Percentiles rank a stretch among this genome's conserved stretches.
phyloP scores from a whole-genome alignment of 1,284 basidiomycete genomes.

The Naganishia sp. region DNA sequence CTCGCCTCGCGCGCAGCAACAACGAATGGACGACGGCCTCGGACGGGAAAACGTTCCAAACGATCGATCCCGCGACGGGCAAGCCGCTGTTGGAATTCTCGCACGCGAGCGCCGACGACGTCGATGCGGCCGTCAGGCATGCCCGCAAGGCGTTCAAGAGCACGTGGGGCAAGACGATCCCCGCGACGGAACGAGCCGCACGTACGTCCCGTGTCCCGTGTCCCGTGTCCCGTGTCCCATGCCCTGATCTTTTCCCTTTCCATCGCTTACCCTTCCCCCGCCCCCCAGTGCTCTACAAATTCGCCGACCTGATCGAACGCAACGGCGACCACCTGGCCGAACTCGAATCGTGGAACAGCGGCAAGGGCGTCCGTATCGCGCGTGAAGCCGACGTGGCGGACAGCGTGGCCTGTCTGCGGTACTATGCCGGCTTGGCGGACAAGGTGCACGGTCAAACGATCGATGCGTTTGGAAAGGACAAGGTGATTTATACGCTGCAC shows the following conservation, averaged over 20 bases:
- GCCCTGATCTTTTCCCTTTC: neutral
- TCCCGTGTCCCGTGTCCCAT: too few relatives aligned
- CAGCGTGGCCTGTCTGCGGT: conserved; percentile 74
- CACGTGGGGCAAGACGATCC: conserved; percentile 67
- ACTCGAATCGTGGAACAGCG: conserved; percentile 77
- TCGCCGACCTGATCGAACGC: conserved; percentile 73
- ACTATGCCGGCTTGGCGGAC: conserved; percentile 69
- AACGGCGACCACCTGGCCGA: conserved; percentile 69
- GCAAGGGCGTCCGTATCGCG: conserved; percentile 78
- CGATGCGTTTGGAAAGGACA: conserved; percentile 56
- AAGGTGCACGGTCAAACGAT: conserved; percentile 62
- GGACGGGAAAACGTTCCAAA: conserved; percentile 40
- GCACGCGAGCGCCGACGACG: conserved; percentile 60
- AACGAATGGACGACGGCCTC: conserved; percentile 43
- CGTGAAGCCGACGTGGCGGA: conserved; percentile 85
- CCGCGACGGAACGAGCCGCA: conserved; percentile 66
- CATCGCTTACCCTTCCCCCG: neutral
- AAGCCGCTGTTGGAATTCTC: conserved; percentile 48
- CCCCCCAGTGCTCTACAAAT: too few relatives aligned
- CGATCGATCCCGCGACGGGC: conserved; percentile 59
- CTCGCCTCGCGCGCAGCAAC: conserved; percentile 42
- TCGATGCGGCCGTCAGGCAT: conserved; percentile 79
- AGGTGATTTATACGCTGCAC: conserved; percentile 81
- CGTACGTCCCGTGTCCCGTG: too few relatives aligned
- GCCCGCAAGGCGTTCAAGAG: conserved; percentile 79